These are phyloP conservation scores for Russula sp. DNA, from an alignment of 768 basidiomycete species.

Conservation along the genomic window DNA sequence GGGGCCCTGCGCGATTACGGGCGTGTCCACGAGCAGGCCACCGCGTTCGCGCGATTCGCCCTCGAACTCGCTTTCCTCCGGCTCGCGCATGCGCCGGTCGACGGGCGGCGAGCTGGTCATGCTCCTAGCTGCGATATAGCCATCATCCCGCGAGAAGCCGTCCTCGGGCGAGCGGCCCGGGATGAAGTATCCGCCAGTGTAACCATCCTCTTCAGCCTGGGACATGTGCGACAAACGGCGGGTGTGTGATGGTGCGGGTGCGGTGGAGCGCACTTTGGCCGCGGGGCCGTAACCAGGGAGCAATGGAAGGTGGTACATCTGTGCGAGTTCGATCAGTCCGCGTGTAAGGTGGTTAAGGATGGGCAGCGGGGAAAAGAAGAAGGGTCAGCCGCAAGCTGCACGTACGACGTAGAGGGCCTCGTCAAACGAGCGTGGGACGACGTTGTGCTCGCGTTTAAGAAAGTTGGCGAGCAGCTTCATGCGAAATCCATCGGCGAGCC, in stretches of 20 bases:
- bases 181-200: constrained; percentile 78
- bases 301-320: constrained; percentile 91
- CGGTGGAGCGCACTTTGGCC: constrained; percentile 80
- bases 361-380: background rate
- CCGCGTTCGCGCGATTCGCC: constrained; percentile 14
- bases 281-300: constrained; percentile 86
- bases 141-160: constrained; percentile 29
- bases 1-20: background rate
- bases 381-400: constrained; percentile 13
- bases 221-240: constrained; percentile 61
- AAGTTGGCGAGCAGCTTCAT: constrained; percentile 81
- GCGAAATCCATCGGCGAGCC: constrained; percentile 75
- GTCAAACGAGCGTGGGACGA: constrained; percentile 78
- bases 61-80: constrained; percentile 7
- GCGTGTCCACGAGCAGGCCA: constrained; percentile 3
- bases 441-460: constrained; percentile 90
- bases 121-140: constrained; percentile 44
- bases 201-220: constrained; percentile 85
- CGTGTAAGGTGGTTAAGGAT: background rate
- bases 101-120: constrained; percentile 20
- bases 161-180: constrained; percentile 26
- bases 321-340: too few relatives aligned
- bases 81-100: constrained; percentile 7
- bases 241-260: constrained; percentile 42
- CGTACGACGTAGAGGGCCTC: constrained; percentile 90